Conservation (phyloP, 805 yeast species). For the Peterozyma xylosa region DNA sequence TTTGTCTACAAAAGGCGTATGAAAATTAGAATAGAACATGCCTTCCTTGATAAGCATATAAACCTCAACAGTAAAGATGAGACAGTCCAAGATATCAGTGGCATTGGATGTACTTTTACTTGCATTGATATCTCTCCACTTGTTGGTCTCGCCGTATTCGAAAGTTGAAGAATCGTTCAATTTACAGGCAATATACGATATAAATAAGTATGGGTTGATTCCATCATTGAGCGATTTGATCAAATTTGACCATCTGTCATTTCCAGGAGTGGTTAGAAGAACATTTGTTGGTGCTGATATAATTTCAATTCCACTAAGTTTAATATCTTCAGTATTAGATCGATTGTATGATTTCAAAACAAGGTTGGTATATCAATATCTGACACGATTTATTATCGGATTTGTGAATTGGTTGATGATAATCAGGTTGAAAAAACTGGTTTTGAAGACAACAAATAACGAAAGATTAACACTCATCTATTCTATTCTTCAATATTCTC, state of each 20-base stretch:
- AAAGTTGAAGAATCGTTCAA: constrained; percentile 95
- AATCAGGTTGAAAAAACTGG: constrained; percentile 38
- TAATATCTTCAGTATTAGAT: constrained; percentile 22
- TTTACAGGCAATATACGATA: constrained; percentile 82
- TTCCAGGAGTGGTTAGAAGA: constrained; percentile 88
- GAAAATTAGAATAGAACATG: constrained; percentile 1
- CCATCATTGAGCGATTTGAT: constrained; percentile 16
- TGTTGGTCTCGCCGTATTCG: constrained; percentile 66
- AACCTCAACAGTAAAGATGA: too few relatives aligned
- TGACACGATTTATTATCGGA: constrained; percentile 58
- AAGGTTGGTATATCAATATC: constrained; percentile 36
- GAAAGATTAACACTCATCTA: constrained; percentile 45
- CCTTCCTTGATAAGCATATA: too few relatives aligned
- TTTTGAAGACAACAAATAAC: constrained; percentile 12
- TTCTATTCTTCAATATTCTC: constrained; percentile 48
- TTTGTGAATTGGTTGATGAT: constrained; percentile 48
- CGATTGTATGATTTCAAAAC: constrained; percentile 20
- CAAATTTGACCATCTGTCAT: constrained; percentile 64
- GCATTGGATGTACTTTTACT: constrained; percentile 26
- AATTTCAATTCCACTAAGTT: constrained; percentile 25
- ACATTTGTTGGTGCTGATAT: constrained; percentile 69
- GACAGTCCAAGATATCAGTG: too few relatives aligned
- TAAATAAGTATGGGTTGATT: constrained; percentile 53
- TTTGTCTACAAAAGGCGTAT: not conserved
- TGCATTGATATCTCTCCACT: constrained; percentile 37